Evolutionary conservation across 805 yeast genomes (phyloP).

Genomic region (Nematodospora valgi): DNA sequence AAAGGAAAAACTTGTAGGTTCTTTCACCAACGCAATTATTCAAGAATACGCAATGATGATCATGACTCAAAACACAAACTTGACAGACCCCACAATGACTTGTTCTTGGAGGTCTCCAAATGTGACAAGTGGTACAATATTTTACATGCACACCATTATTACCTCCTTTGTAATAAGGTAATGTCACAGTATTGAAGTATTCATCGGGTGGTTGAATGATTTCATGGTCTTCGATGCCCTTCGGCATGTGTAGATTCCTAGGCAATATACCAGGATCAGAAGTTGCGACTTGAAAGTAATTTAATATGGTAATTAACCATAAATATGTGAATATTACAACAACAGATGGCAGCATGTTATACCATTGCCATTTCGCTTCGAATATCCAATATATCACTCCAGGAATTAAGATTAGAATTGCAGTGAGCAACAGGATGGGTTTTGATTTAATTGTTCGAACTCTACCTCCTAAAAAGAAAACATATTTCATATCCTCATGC

Average conservation of each 20-base stretch:
- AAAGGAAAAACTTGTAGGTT: slow-evolving; percentile 33
- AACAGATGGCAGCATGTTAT: slow-evolving; percentile 49
- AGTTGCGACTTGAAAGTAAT: slow-evolving; percentile 48
- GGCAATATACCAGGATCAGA: slow-evolving; percentile 74
- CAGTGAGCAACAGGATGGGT: slow-evolving; percentile 39
- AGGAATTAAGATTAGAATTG: slow-evolving; percentile 36
- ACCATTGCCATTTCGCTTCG: slow-evolving; percentile 55
- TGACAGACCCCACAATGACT: slow-evolving; percentile 70
- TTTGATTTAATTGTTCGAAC: slow-evolving; percentile 40
- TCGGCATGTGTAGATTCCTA: slow-evolving; percentile 56
- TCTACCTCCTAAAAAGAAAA: slow-evolving; percentile 67
- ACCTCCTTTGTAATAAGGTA: slow-evolving; percentile 41
- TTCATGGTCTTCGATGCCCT: slow-evolving; percentile 12
- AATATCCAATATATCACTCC: slow-evolving; percentile 50
- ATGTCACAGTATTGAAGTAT: slow-evolving; percentile 45
- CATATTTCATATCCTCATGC: slow-evolving; percentile 28
- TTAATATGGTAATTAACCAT: slow-evolving; percentile 48
- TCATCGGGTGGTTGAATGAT: slow-evolving; percentile 48
- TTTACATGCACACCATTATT: slow-evolving; percentile 41
- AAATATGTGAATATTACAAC: slow-evolving; percentile 57
- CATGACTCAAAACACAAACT: slow-evolving; percentile 60
- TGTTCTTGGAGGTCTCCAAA: slow-evolving; percentile 71
- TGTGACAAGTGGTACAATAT: slow-evolving; percentile 51
- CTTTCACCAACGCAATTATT: slow-evolving; percentile 41
- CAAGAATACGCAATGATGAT: slow-evolving; percentile 71